A percentile compares a stretch with the other conserved stretches of the same genome.
phyloP scores from a whole-genome alignment of 306 rosid species.

The Medicago arabica region DNA sequence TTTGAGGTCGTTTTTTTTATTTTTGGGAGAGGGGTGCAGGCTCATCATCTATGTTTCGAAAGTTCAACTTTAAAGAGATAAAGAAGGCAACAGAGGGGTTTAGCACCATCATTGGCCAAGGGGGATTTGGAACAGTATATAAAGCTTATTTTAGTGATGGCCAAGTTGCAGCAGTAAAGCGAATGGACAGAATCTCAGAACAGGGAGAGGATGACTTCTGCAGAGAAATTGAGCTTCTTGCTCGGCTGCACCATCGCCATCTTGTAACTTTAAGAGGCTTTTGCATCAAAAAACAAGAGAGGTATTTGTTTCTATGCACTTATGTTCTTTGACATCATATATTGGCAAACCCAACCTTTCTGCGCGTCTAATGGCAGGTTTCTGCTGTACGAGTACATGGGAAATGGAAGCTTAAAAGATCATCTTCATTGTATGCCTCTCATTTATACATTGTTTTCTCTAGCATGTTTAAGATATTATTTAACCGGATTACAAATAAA shows the following conservation, averaged over 20 bases:
- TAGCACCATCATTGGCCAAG: constrained; percentile 81
- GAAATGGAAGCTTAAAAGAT: constrained; percentile 97
- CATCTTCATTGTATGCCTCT: constrained; percentile 95
- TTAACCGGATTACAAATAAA: constrained; percentile 14
- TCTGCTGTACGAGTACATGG: constrained; percentile 94
- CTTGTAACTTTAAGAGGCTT: constrained; percentile 91
- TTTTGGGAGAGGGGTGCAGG: constrained; percentile 54
- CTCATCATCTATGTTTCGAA: constrained; percentile 73
- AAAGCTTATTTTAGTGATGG: constrained; percentile 85
- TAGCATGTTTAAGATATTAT: constrained; percentile 20
- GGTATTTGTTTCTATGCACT: constrained; percentile 55
- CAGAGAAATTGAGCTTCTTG: constrained; percentile 91
- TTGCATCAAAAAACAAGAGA: constrained; percentile 75
- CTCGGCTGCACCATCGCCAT: constrained; percentile 94
- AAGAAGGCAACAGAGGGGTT: constrained; percentile 87
- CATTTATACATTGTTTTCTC: constrained; percentile 27
- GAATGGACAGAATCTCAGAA: constrained; percentile 81
- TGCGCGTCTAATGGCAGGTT: constrained; percentile 69
- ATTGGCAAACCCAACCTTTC: constrained; percentile 39
- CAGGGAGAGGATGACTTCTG: constrained; percentile 93
- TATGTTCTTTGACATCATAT: constrained; percentile 42
- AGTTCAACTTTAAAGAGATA: constrained; percentile 88
- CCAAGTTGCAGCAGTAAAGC: constrained; percentile 78
- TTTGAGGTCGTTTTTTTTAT: constrained; percentile 22
- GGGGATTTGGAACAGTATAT: constrained; percentile 97